Evolutionary conservation across 768 basidiomycete genomes (phyloP), one percentile per base, ranked within the genome.

Genomic region (Punctularia strigosozonata): DNA sequence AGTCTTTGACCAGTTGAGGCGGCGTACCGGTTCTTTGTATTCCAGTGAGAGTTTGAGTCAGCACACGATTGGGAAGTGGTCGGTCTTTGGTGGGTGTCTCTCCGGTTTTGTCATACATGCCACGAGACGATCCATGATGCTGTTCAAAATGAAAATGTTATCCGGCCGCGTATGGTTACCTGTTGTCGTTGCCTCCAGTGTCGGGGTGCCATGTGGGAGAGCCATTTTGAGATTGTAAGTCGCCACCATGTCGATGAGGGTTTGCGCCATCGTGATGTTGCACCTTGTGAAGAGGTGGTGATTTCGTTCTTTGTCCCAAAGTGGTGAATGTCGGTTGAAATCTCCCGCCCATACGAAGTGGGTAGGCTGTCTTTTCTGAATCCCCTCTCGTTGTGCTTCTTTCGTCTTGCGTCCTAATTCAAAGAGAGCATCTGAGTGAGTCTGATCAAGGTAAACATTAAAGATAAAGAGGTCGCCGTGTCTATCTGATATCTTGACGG

Each of bases 301-400:
- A 1, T 0, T 19, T 5, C 6, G 36, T 4, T 38, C 15, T 2
- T 55, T 40, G 17, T 68, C 64, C 66, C 66, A 68, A 5, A 59
- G 18, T 0, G 56, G 59, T 47, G 66, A 60, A 41, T 69, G 65
- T 14, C 55, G 34, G 40, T 67, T 66, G 51, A 65, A 68, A 45
- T 68, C 58, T 0, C 68, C 59, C 0, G 47, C 26, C 64, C 61
- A 66, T 3, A 63, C 40, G 5, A 55, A 20, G 20, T 54, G 41
- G 28, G 15, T 30, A 10, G 28, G 28, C 10, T 15, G n/a, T n/a
- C n/a, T n/a, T n/a, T n/a, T n/a, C n/a, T n/a, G n/a, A n/a, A n/a
- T n/a, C n/a, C n/a, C n/a, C n/a, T n/a, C n/a, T 10, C 10, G 10
- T 30, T 6, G 18, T 2, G 1, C 38, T 24, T 12, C 30, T 5